Evolutionary conservation across 768 basidiomycete genomes (phyloP).

Genomic region (Suillus variegatus): DNA sequence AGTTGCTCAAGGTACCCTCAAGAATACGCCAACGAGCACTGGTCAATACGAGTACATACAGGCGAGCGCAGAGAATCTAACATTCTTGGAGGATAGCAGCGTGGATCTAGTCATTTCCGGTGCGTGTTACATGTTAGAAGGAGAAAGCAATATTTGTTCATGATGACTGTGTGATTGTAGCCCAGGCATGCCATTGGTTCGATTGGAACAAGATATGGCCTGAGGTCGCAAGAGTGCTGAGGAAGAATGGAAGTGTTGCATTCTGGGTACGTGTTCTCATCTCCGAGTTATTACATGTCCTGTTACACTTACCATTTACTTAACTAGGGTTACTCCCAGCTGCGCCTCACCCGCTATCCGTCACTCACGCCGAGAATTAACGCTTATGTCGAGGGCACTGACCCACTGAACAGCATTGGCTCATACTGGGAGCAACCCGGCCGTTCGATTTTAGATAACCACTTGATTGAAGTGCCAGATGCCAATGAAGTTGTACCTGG

Average conservation of each 20-base stretch:
- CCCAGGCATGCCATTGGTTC: slow-evolving; percentile 85
- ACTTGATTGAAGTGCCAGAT: slow-evolving; percentile 65
- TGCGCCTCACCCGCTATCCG: slow-evolving; percentile 63
- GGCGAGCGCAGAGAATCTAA: slow-evolving; percentile 56
- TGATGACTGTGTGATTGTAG: slow-evolving; percentile 35
- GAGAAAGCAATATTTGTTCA: not conserved
- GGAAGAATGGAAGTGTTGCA: slow-evolving; percentile 64
- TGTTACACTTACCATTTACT: not conserved
- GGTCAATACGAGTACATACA: slow-evolving; percentile 36
- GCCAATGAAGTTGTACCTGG: slow-evolving; percentile 39
- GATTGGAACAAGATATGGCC: slow-evolving; percentile 72
- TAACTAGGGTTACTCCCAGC: slow-evolving; percentile 64
- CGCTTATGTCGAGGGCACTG: slow-evolving; percentile 56
- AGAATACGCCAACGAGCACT: slow-evolving; percentile 21
- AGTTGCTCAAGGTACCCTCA: slow-evolving; percentile 40
- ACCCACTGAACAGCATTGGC: slow-evolving; percentile 56
- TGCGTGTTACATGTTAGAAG: slow-evolving; percentile 25
- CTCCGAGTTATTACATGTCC: not conserved
- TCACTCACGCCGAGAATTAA: slow-evolving; percentile 60
- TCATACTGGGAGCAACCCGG: slow-evolving; percentile 81
- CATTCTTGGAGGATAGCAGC: slow-evolving; percentile 46
- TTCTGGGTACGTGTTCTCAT: slow-evolving; percentile 58
- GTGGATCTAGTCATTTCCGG: slow-evolving; percentile 74
- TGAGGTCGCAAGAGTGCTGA: slow-evolving; percentile 60
- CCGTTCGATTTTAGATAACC: slow-evolving; percentile 68